A percentile compares a stretch with the other conserved stretches of the same genome.
These are phyloP conservation scores for Vanrija sp. DNA, from an alignment of 1,284 basidiomycete genomes.

Conservation along the genomic window DNA sequence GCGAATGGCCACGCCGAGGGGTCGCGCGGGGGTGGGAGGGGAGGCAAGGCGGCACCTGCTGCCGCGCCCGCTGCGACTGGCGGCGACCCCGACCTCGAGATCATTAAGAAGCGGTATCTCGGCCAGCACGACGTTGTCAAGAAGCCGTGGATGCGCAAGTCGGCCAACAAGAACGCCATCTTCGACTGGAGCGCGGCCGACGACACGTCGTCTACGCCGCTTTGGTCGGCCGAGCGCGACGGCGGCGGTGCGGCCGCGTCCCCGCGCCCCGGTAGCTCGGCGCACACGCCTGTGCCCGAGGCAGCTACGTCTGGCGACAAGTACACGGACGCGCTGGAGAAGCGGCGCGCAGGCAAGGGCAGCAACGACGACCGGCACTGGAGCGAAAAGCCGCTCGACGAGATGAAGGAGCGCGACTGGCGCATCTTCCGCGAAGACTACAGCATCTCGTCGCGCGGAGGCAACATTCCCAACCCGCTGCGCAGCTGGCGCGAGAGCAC, in stretches of 20 bases:
- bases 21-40: constrained; percentile 7
- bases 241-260: background rate
- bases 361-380: constrained; percentile 91
- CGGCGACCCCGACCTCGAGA: constrained; percentile 64
- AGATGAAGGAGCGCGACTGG: constrained; percentile 99
- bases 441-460: constrained; percentile 86
- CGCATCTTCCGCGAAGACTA: constrained; percentile 99
- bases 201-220: constrained; percentile 65
- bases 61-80: background rate
- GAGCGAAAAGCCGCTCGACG: constrained; percentile 86
- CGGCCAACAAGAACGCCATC: constrained; percentile 87
- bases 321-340: constrained; percentile 66
- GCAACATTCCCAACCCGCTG: constrained; percentile 85
- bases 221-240: background rate
- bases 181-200: constrained; percentile 97
- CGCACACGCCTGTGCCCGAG: constrained; percentile 7
- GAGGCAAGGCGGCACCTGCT: background rate
- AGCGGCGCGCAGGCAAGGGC: constrained; percentile 72
- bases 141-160: constrained; percentile 87
- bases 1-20: constrained; percentile 7
- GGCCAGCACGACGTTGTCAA: constrained; percentile 67
- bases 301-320: constrained; percentile 5
- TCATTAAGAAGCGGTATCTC: constrained; percentile 81
- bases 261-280: background rate
- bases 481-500: constrained; percentile 85